These are phyloP conservation scores for Exophiala sp. DNA, from an alignment of 2,329 filamentous ascomycete species.

Conservation along the genomic window DNA sequence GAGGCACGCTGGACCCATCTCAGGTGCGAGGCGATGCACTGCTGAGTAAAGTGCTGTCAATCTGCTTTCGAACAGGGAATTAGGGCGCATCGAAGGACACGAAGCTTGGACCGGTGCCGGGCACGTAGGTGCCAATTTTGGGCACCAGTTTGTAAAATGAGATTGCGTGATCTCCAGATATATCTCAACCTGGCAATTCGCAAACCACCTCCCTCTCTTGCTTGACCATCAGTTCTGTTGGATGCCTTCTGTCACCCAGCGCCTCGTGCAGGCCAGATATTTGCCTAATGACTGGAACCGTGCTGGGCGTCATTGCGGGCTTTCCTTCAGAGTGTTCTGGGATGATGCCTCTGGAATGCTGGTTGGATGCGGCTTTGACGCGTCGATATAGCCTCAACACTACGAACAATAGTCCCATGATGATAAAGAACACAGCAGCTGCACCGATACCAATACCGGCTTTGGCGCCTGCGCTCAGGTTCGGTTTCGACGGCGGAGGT, in stretches of 20 bases:
- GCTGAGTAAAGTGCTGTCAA: no score
- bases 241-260: neutral
- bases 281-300: neutral
- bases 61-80: no score
- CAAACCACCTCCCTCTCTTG: neutral
- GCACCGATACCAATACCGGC: neutral
- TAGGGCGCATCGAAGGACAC: no score
- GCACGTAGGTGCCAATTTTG: no score
- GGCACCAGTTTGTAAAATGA: no score
- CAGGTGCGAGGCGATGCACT: no score
- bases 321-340: neutral
- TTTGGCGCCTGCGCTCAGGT: slow-evolving; percentile 1
- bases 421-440: neutral
- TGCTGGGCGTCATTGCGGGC: neutral
- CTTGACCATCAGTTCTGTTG: neutral
- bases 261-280: slow-evolving; percentile 3
- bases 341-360: slow-evolving; percentile 1
- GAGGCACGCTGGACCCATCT: no score
- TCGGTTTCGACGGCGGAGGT: neutral
- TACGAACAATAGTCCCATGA: neutral
- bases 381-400: neutral
- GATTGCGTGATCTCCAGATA: neutral
- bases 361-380: slow-evolving; percentile 1
- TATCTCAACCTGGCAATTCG: slow-evolving; percentile 4
- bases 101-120: no score